These are phyloP conservation scores for Termitomyces sp. DNA, from an alignment of 768 basidiomycete species.

Conservation along the genomic window DNA sequence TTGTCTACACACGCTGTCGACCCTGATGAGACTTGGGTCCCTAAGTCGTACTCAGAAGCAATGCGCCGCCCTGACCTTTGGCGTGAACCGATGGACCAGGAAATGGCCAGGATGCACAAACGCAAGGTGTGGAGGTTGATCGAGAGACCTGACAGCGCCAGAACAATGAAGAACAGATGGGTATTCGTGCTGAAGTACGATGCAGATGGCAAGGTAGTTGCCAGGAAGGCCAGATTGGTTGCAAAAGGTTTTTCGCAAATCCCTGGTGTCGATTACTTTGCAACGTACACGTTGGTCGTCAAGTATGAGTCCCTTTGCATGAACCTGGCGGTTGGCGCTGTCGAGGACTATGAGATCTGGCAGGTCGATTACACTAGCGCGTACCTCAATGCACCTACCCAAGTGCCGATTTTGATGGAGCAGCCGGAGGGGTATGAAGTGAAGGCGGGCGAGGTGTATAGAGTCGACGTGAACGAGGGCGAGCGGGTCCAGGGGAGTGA, in stretches of 20 bases:
- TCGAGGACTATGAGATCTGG: too few species aligned
- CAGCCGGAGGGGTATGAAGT: too few species aligned
- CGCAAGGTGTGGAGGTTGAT: slow-evolving; percentile 7
- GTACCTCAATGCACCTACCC: too few species aligned
- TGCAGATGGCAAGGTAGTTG: background rate
- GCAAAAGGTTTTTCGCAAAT: slow-evolving; percentile 6
- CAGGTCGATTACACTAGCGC: too few species aligned
- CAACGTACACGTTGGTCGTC: slow-evolving; percentile 9
- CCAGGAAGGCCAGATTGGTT: background rate
- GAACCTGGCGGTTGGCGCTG: background rate
- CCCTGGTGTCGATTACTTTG: slow-evolving; percentile 26
- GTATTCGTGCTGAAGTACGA: too few species aligned
- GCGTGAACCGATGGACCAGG: slow-evolving; percentile 1
- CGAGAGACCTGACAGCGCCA: background rate
- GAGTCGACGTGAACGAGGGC: too few species aligned
- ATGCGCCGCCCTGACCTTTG: background rate
- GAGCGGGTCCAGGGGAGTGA: too few species aligned
- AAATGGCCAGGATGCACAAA: background rate
- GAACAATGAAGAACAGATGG: background rate
- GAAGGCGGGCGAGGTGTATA: too few species aligned
- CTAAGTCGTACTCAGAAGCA: background rate
- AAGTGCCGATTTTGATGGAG: too few species aligned
- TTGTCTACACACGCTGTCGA: too few species aligned
- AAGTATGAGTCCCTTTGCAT: background rate
- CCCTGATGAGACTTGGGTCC: too few species aligned